Evolutionary conservation across 305 asterid genomes (phyloP).

Genomic region (Petunia hybrid): DNA sequence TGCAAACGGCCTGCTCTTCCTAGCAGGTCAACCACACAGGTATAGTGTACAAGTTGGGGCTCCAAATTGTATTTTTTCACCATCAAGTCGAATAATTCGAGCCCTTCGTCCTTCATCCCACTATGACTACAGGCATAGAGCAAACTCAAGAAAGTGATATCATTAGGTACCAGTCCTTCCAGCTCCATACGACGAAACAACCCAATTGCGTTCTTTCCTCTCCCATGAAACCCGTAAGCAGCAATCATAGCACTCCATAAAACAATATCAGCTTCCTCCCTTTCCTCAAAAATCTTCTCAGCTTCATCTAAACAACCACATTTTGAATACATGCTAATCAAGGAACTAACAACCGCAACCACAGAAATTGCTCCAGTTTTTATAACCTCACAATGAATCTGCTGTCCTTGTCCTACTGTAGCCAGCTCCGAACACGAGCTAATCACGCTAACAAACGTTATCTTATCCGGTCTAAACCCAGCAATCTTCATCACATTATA

Average conservation of each 20-base stretch:
- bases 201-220: conserved; percentile 71
- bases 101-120: conserved; percentile 80
- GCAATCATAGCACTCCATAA: conserved; percentile 92
- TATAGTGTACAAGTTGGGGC: conserved; percentile 84
- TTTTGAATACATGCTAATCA: conserved; percentile 87
- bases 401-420: conserved; percentile 87
- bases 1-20: conserved; percentile 82
- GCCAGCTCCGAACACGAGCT: conserved; percentile 82
- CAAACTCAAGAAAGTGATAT: conserved; percentile 82
- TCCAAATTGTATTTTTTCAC: conserved; percentile 51
- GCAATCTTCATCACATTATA: conserved; percentile 65
- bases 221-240: conserved; percentile 92
- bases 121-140: conserved; percentile 93
- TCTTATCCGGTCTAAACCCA: conserved; percentile 73
- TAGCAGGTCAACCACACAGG: conserved; percentile 86
- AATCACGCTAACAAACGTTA: conserved; percentile 79
- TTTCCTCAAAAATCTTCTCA: conserved; percentile 62
- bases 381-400: conserved; percentile 79
- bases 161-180: conserved; percentile 62
- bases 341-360: conserved; percentile 69
- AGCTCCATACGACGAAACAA: conserved; percentile 68
- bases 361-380: conserved; percentile 66
- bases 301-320: conserved; percentile 89
- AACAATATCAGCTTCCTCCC: conserved; percentile 56
- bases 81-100: conserved; percentile 66